Conservation (phyloP, 2,329 filamentous ascomycete genomes). For the Monilinia vaccinii-corymbosi region DNA sequence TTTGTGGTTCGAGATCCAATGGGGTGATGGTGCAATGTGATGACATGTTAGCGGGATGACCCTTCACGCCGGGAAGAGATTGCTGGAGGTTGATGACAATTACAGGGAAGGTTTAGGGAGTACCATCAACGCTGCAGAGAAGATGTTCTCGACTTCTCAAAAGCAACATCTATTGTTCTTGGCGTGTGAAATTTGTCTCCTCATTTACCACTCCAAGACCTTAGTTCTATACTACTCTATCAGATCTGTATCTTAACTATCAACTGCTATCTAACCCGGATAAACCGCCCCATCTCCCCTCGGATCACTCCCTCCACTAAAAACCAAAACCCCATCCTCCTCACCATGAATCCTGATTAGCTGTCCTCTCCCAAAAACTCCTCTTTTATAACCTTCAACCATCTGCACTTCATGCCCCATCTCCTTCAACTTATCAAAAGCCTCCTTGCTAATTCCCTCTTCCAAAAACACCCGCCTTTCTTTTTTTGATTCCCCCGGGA, state of each 20-base stretch:
- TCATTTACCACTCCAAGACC: not conserved
- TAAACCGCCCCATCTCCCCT: constrained; percentile 71
- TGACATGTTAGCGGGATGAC: too few relatives aligned
- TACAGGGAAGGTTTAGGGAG: too few relatives aligned
- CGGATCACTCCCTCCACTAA: constrained; percentile 82
- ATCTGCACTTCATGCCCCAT: constrained; percentile 68
- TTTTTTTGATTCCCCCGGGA: constrained; percentile 47
- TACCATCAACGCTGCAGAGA: too few relatives aligned
- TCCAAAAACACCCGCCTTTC: constrained; percentile 65
- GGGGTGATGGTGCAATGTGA: too few relatives aligned
- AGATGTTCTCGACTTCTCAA: too few relatives aligned
- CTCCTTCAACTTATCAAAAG: constrained; percentile 54
- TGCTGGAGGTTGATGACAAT: too few relatives aligned
- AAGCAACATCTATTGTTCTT: too few relatives aligned
- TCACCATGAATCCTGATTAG: constrained; percentile 60
- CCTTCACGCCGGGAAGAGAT: too few relatives aligned
- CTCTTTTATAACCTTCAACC: constrained; percentile 54
- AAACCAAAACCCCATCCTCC: constrained; percentile 65
- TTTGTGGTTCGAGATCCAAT: too few relatives aligned
- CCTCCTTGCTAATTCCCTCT: constrained; percentile 65
- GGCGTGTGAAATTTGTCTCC: too few relatives aligned
- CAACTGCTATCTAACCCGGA: constrained; percentile 30
- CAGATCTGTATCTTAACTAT: not conserved
- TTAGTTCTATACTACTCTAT: not conserved
- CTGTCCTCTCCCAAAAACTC: constrained; percentile 78